Evolutionary conservation across 306 rosid species (phyloP), one percentile per base, ranked within the genome.

Genomic region (Casuarina equisetifolia): DNA sequence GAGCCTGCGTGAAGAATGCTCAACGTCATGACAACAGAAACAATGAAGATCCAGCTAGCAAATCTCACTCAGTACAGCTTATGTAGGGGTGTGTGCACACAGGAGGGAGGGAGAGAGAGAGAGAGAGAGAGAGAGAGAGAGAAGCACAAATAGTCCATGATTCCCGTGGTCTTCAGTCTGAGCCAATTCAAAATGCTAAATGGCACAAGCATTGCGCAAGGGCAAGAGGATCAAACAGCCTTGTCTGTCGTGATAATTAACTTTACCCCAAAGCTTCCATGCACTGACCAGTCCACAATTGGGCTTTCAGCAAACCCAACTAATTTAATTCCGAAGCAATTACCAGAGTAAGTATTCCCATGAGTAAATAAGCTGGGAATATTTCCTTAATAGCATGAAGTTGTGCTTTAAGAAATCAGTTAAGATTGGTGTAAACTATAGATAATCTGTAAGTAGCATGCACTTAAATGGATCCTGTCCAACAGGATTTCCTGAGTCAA

Each of bases 1-100:
- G 93, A 39, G 99, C 79, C 99, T 95, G 87, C n/a, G n/a, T 20
- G 55, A 81, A 76, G 78, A 79, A 70, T 20, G 50, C 69, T 73
- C 79, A 80, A 39, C 32, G 69, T 17, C 70, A n/a, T 42, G 35
- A 48, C 46, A 35, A 81, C 44, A 71, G 46, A 61, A 83, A 58
- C 49, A 25, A 62, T 38, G 74, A 80, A 76, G 25, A 69, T 75
- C 68, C 77, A 68, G 68, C 64, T 40, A 77, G 58, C 54, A 1
- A 35, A 45, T 72, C 42, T 49, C 48, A 55, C 39, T 36, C 10
- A 32, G 36, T 39, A 49, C 71, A 66, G 25, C 71, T 66, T 66
- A 17, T 35, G 49, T 40, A 4, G 7, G 50, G 1, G 17, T 17
- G 11, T 17, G 48, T 39, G 13, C n/a, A 6, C 17, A 9, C 17